phyloP scores from a whole-genome alignment of 2,329 filamentous ascomycete genomes.

The Exophiala sp. region DNA sequence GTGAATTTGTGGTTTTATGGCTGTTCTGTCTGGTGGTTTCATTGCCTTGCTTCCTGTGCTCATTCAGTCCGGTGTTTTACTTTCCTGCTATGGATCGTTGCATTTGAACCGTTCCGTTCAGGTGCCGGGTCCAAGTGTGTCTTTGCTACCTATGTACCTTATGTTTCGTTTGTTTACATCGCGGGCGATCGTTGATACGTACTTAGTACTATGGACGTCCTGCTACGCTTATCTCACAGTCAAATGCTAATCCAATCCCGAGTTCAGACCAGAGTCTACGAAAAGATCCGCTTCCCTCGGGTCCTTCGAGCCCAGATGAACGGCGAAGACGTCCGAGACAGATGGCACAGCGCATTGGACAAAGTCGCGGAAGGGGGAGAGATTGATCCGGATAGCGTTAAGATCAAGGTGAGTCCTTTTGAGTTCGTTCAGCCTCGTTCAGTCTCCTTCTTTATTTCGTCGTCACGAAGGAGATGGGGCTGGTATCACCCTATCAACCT shows the following conservation, averaged over 20 bases:
- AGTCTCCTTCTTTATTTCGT: background rate
- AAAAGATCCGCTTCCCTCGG: conserved; percentile 31
- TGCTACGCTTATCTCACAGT: background rate
- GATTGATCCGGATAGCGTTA: conserved; percentile 43
- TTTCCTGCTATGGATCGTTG: no score
- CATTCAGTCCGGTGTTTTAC: no score
- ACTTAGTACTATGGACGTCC: no score
- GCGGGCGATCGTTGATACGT: background rate
- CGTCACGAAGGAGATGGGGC: no score
- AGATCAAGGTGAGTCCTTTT: conserved; percentile 34
- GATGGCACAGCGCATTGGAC: conserved; percentile 47
- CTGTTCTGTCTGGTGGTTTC: no score
- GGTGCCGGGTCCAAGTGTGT: no score
- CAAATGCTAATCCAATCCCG: background rate
- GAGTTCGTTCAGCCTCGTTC: no score
- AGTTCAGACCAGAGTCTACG: conserved; percentile 37
- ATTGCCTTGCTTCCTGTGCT: no score
- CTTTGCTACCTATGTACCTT: background rate
- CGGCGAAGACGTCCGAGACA: conserved; percentile 44
- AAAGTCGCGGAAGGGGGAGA: conserved; percentile 45
- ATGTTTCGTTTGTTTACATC: background rate
- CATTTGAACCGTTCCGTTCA: no score
- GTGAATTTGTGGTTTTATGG: no score
- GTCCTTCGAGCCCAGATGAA: conserved; percentile 46
- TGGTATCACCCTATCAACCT: no score